phyloP scores from a whole-genome alignment of 495 filamentous ascomycete genomes.

The Penicillium cataractarum region DNA sequence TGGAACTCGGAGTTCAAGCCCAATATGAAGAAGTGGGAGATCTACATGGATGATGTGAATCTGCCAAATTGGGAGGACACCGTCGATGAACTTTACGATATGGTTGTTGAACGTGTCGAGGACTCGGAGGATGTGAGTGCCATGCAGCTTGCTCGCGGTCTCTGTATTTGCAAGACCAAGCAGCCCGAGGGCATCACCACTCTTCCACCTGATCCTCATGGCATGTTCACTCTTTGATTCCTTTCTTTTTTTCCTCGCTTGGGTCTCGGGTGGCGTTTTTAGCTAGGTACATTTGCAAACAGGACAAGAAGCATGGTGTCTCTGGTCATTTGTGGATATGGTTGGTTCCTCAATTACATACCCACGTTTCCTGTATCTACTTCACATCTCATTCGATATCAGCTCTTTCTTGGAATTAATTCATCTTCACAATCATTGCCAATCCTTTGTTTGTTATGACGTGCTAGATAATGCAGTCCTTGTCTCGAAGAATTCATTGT shows the following conservation, averaged over 20 bases:
- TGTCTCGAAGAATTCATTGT: background rate
- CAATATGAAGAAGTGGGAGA: conserved; percentile 36
- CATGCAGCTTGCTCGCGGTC: background rate
- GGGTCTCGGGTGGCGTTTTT: background rate
- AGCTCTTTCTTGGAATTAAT: background rate
- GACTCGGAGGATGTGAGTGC: conserved; percentile 3
- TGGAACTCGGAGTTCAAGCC: conserved; percentile 23
- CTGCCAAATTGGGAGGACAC: conserved; percentile 33
- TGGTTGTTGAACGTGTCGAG: conserved; percentile 32
- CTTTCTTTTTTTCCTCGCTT: background rate
- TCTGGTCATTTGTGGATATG: background rate
- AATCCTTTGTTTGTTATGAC: too few relatives aligned
- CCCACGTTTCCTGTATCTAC: background rate
- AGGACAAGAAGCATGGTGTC: background rate
- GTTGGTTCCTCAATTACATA: background rate
- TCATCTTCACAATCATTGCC: too few relatives aligned
- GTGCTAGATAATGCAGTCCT: background rate
- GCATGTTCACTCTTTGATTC: background rate
- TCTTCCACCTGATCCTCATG: background rate
- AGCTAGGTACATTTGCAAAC: background rate
- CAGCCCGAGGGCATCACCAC: background rate
- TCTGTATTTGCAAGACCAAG: background rate
- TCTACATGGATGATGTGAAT: conserved; percentile 7
- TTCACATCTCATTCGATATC: background rate
- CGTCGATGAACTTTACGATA: conserved; percentile 26